Conservation (phyloP, 2,329 filamentous ascomycete species). For the Alternaria tenuissima region DNA sequence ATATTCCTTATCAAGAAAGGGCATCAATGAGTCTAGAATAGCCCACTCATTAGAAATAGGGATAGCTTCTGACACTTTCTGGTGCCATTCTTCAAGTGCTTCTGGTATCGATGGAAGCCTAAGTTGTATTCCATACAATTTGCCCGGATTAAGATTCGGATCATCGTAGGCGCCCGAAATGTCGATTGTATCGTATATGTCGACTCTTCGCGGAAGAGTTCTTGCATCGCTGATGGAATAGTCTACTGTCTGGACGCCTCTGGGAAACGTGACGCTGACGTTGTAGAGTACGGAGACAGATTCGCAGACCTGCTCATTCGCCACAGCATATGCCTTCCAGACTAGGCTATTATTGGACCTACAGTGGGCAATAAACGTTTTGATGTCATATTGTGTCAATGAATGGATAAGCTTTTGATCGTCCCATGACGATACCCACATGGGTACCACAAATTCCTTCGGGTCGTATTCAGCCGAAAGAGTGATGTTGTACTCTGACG, state of each 20-base stretch:
- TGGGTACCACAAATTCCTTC: neutral
- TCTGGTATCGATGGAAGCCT: neutral
- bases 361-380: neutral
- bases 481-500: neutral
- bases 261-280: neutral
- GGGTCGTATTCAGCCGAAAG: too few relatives aligned
- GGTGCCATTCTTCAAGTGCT: neutral
- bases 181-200: too few relatives aligned
- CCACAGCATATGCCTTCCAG: neutral
- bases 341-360: neutral
- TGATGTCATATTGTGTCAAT: neutral
- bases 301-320: neutral
- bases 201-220: too few relatives aligned
- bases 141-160: too few relatives aligned
- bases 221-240: neutral
- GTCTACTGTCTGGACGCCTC: neutral
- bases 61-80: neutral
- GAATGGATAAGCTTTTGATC: neutral
- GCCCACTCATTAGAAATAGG: neutral
- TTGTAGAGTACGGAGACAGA: neutral
- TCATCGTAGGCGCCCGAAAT: too few relatives aligned
- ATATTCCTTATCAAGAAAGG: neutral
- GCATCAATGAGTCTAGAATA: neutral
- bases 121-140: neutral
- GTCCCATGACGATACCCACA: too few relatives aligned